Evolutionary conservation across 306 rosid genomes (phyloP), one percentile per base, ranked within the genome.

Genomic region (Neltuma alba): DNA sequence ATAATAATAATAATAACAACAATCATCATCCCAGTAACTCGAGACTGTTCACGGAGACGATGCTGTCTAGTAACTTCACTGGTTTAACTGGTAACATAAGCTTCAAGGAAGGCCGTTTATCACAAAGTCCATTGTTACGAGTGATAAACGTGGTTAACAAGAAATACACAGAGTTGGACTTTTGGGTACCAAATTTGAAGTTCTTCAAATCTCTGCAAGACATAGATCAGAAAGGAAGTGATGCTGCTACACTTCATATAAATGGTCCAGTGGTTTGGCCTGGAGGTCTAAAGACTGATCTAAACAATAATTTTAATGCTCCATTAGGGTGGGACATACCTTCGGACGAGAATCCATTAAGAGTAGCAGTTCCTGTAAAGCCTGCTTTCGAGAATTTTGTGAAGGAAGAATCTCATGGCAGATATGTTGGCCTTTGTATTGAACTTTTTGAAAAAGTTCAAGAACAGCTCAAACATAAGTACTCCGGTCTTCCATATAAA

Each of bases 41-140:
- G 10, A 73, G 75, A 52, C 72, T 47, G 42, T 64, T 74, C 13
- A 9, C 79, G 70, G 33, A 83, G 47, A 63, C 54, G 52, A 77
- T 85, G 61, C 13, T 89, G 18, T 73, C 89, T 9, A 72, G 83
- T 42, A 68, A 52, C 55, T 92, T 87, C 38, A 9, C 48, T 31
- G 92, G 97, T 42, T 79, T 88, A 77, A 88, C 86, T 81, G 97
- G 97, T 14, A 27, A 75, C 3, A 82, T 90, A 80, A 67, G 45
- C 20, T 90, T 88, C 74, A 62, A 83, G 48, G 91, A 76, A 38
- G 78, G 79, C 15, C 82, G 79, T 74, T 80, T 84, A 27, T 75
- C 75, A 15, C 14, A 76, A 9, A 28, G 47, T 68, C 80, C 90
- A 3, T 30, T 36, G 3, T 67, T 92, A 10, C 79, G 88, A 65